Percentiles rank a stretch among this genome's conserved stretches.
phyloP scores from a whole-genome alignment of 2,329 filamentous ascomycete genomes.

The Tolypocladium ophioglossoides region DNA sequence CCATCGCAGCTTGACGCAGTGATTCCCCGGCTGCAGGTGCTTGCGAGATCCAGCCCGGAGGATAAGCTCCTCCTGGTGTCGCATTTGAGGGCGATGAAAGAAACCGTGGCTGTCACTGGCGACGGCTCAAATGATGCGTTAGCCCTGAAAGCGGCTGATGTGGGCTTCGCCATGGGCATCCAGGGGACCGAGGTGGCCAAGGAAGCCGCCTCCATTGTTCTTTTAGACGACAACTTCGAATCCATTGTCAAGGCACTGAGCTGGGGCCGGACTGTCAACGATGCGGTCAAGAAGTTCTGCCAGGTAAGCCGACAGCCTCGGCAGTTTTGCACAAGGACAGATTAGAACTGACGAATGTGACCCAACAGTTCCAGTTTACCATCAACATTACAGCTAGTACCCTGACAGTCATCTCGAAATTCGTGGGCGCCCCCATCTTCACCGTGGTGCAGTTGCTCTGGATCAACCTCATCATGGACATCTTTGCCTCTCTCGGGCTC shows the following conservation, averaged over 20 bases:
- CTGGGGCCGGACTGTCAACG: slow-evolving; percentile 54
- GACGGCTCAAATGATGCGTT: slow-evolving; percentile 59
- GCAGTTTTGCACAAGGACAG: background rate
- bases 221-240: slow-evolving; percentile 55
- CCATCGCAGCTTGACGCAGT: slow-evolving; percentile 39
- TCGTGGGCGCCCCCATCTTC: slow-evolving; percentile 42
- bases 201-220: slow-evolving; percentile 54
- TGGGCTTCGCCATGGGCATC: slow-evolving; percentile 59
- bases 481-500: slow-evolving; percentile 53
- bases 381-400: slow-evolving; percentile 59
- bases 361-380: slow-evolving; percentile 50
- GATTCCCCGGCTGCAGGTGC: slow-evolving; percentile 54
- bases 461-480: slow-evolving; percentile 63
- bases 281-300: slow-evolving; percentile 54
- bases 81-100: slow-evolving; percentile 52
- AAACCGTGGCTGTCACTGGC: slow-evolving; percentile 56
- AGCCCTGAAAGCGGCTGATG: slow-evolving; percentile 54
- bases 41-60: slow-evolving; percentile 59
- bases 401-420: slow-evolving; percentile 52
- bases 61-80: slow-evolving; percentile 58
- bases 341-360: background rate
- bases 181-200: slow-evolving; percentile 57
- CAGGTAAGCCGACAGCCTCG: slow-evolving; percentile 26
- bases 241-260: slow-evolving; percentile 53
- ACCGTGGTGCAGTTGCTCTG: slow-evolving; percentile 57